phyloP scores from a whole-genome alignment of 75 land plant genomes.

The Pinus taeda region DNA sequence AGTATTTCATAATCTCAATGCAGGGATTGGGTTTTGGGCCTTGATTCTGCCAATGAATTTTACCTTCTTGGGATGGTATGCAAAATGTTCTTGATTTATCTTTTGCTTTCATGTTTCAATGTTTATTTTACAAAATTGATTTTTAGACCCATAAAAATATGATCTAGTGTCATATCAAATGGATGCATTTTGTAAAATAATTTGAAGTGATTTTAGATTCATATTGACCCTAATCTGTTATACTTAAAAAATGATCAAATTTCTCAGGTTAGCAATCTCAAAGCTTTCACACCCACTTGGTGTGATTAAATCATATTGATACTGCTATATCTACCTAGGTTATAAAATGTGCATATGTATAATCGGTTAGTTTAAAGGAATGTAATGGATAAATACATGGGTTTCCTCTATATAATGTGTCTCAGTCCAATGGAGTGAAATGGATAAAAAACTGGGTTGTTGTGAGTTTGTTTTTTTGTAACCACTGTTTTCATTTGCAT shows the following conservation, averaged over 20 bases:
- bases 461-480: not conserved
- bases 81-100: not conserved
- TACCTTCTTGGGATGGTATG: conserved; percentile 51
- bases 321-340: not conserved
- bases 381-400: no score
- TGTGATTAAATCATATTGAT: not conserved
- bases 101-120: not conserved
- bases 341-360: not conserved
- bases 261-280: not conserved
- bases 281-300: not conserved
- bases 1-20: conserved; percentile 39
- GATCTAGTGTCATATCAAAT: not conserved
- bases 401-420: no score
- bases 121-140: not conserved
- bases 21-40: conserved; percentile 55
- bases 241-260: no score
- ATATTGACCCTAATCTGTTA: not conserved
- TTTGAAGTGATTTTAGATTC: not conserved
- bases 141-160: not conserved
- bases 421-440: not conserved
- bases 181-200: not conserved
- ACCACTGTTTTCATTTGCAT: not conserved
- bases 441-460: not conserved
- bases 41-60: conserved; percentile 55
- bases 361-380: not conserved